Evolutionary conservation across 345 rosid species (phyloP), one percentile per base, ranked within the genome.

Genomic region (Hibiscus mutabilis): DNA sequence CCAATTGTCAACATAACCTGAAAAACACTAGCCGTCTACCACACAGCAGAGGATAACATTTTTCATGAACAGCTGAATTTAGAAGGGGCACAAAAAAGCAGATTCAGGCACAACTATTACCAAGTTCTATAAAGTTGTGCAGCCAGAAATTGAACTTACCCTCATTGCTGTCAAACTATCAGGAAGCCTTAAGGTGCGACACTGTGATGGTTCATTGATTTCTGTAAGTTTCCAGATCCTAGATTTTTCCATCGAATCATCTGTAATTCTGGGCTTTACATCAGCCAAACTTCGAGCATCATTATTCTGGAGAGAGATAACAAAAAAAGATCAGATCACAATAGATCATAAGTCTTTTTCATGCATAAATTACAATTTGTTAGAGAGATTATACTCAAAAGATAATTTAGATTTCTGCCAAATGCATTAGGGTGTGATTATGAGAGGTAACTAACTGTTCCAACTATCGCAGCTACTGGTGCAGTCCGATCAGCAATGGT

Each of bases 181-280:
- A 49, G 86, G 82, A 3, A 92, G 92, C 82, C 89, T 92, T 70
- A 86, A 58, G 58, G 98, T 85, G 35, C 82, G 86, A 67, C 94
- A 87, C 71, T 87, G 96, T 21, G 87, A 82, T 74, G 85, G 80
- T 77, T 92, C 91, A 76, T 78, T 88, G 66, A 92, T 89, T 85
- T 90, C 98, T 68, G 84, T 90, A 62, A 74, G 76, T 76, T 88
- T 85, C 91, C 95, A 87, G 63, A 81, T 83, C 75, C 84, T 80
- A 68, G 93, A 80, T 72, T 87, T 86, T 73, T 81, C 96, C 66
- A 74, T 15, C 2, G 85, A 73, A 72, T 88, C 87, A 42, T 90
- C 89, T 37, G 80, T 82, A 81, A 86, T 80, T 81, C 86, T 84
- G 29, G 98, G 91, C 74, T 92, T 89, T 68, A 72, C 86, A 57